A percentile compares a stretch with the other conserved stretches of the same genome.
phyloP scores from a whole-genome alignment of 108 stramenopile genomes.

The Cylindrotheca fusiformis region DNA sequence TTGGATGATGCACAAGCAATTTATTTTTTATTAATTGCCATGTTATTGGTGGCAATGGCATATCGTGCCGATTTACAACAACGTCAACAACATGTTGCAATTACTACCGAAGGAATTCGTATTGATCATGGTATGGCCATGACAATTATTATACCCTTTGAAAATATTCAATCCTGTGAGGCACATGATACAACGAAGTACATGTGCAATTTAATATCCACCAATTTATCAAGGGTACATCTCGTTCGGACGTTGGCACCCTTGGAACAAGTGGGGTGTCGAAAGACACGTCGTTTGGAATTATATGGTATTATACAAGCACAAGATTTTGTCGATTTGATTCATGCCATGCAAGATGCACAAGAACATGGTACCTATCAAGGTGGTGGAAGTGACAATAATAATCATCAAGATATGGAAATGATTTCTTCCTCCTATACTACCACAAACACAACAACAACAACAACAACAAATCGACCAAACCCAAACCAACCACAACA shows the following conservation, averaged over 20 bases:
- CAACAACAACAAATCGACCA: too few relatives aligned
- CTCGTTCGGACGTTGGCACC: constrained; percentile 7
- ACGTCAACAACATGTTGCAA: constrained; percentile 13
- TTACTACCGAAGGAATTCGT: constrained; percentile 16
- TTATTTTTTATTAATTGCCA: constrained; percentile 3
- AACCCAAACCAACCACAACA: too few relatives aligned
- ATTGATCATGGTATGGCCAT: constrained; percentile 13
- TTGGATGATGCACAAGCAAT: constrained; percentile 11
- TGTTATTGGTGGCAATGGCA: constrained; percentile 4
- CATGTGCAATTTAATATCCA: background rate
- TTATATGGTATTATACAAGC: constrained; percentile 4
- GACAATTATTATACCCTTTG: constrained; percentile 20
- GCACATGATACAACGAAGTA: background rate
- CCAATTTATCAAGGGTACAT: background rate
- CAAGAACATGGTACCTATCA: constrained; percentile 19
- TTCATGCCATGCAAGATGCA: constrained; percentile 11
- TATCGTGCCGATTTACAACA: constrained; percentile 6
- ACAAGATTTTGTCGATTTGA: constrained; percentile 18
- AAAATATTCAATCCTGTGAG: constrained; percentile 2
- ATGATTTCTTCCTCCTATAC: too few relatives aligned
- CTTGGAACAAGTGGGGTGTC: constrained; percentile 11
- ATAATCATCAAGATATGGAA: too few relatives aligned
- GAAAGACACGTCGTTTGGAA: constrained; percentile 5
- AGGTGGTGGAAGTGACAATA: too few relatives aligned
- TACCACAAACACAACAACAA: too few relatives aligned